phyloP scores from a whole-genome alignment of 192 early-diverging fungal species.

The Podila epicladia region DNA sequence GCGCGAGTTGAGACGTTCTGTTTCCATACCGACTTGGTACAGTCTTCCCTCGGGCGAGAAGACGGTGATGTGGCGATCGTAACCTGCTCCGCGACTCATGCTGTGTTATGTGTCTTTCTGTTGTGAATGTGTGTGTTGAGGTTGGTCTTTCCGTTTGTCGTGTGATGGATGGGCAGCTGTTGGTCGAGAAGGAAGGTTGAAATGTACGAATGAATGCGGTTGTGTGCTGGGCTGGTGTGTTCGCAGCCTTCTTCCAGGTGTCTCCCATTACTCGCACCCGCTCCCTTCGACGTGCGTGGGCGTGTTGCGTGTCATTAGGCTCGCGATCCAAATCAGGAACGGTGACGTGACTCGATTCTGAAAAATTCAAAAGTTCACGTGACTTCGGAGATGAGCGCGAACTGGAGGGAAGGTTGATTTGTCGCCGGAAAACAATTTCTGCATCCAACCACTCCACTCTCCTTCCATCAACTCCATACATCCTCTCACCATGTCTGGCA shows the following conservation, averaged over 20 bases:
- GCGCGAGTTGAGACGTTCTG: background rate
- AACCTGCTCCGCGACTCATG: constrained; percentile 71
- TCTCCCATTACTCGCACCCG: background rate
- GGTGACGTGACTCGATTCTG: no score
- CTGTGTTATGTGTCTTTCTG: constrained; percentile 14
- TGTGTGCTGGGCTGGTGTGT: background rate
- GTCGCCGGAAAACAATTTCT: background rate
- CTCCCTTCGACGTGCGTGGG: background rate
- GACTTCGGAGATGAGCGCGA: background rate
- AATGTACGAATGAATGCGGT: background rate
- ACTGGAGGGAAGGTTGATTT: background rate
- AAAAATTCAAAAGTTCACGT: no score
- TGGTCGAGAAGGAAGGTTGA: background rate
- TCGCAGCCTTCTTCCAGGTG: background rate
- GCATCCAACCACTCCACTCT: background rate
- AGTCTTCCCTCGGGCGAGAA: constrained; percentile 99
- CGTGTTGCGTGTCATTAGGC: constrained; percentile 4
- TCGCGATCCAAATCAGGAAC: background rate
- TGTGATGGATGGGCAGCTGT: background rate
- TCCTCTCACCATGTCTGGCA: constrained; percentile 46
- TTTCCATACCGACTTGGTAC: constrained; percentile 94
- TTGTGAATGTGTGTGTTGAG: background rate
- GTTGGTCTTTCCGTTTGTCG: background rate
- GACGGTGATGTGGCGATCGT: constrained; percentile 99
- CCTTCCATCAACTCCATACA: constrained; percentile 4